These are phyloP conservation scores for Circinella umbellata DNA, from an alignment of 371 early-diverging fungal species.

Conservation along the genomic window DNA sequence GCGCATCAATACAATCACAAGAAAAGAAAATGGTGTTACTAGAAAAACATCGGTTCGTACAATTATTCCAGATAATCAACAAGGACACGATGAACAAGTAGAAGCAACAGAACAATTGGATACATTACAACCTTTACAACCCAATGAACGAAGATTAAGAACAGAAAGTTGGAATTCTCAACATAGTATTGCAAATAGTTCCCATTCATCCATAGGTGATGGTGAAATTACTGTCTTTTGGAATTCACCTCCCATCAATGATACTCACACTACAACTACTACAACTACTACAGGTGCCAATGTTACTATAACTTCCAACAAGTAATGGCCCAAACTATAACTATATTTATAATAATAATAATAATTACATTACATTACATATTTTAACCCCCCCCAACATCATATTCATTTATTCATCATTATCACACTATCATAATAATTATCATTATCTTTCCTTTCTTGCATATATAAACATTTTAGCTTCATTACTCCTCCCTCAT, in stretches of 20 bases:
- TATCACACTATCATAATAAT: no score
- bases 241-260: slow-evolving; percentile 15
- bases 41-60: slow-evolving; percentile 35
- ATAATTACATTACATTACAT: no score
- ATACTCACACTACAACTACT: not conserved
- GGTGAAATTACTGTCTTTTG: slow-evolving; percentile 46
- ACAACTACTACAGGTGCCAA: not conserved
- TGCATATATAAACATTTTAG: no score
- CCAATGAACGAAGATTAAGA: slow-evolving; percentile 5
- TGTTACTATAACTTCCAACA: no score
- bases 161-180: slow-evolving; percentile 21
- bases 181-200: slow-evolving; percentile 24
- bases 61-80: slow-evolving; percentile 2
- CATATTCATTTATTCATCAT: no score
- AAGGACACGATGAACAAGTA: not conserved
- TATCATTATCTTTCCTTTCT: no score
- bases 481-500: no score
- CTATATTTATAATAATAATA: no score
- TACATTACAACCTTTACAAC: not conserved
- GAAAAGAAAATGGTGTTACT: slow-evolving; percentile 22
- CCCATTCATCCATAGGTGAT: slow-evolving; percentile 31
- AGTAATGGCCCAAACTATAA: no score
- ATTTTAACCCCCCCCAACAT: no score
- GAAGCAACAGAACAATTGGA: no score
- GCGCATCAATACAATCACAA: slow-evolving; percentile 28